These are phyloP conservation scores for Cucurbita ficifolia DNA, from an alignment of 306 rosid species.

Conservation along the genomic window DNA sequence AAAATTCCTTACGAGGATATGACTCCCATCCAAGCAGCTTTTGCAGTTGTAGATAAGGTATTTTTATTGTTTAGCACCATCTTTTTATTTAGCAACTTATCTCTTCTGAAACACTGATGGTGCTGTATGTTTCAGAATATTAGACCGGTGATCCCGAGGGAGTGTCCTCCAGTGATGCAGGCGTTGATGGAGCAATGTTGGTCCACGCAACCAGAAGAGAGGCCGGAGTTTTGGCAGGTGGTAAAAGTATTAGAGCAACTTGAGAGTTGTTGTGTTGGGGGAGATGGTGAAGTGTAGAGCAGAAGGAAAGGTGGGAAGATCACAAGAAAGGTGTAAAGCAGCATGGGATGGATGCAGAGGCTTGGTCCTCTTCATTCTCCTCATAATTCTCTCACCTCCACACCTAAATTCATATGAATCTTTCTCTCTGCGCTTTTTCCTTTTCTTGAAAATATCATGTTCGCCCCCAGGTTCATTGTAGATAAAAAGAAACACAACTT, in stretches of 20 bases:
- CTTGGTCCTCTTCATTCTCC: slow-evolving; percentile 54
- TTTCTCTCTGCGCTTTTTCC: slow-evolving; percentile 26
- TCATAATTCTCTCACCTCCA: slow-evolving; percentile 31
- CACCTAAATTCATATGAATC: slow-evolving; percentile 64
- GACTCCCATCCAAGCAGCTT: slow-evolving; percentile 96
- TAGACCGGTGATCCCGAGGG: slow-evolving; percentile 53
- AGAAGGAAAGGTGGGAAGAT: slow-evolving; percentile 34
- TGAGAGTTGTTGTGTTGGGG: slow-evolving; percentile 52
- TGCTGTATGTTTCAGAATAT: slow-evolving; percentile 34
- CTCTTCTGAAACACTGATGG: background rate
- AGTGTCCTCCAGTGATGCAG: slow-evolving; percentile 57
- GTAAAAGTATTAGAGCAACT: slow-evolving; percentile 81
- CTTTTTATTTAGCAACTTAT: background rate
- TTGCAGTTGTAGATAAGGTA: slow-evolving; percentile 89
- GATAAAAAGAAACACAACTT: background rate
- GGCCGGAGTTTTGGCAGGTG: slow-evolving; percentile 87
- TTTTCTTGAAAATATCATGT: background rate
- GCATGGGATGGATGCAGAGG: slow-evolving; percentile 53
- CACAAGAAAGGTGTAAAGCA: slow-evolving; percentile 76
- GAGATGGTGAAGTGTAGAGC: slow-evolving; percentile 42
- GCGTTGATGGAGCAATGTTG: slow-evolving; percentile 85
- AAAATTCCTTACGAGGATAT: slow-evolving; percentile 73
- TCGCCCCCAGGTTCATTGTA: background rate
- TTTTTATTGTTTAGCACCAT: background rate
- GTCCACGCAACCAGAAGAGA: slow-evolving; percentile 60